These are phyloP conservation scores for Oropetium thomaeum DNA, from an alignment of 176 grass and related monocot genomes.

Conservation along the genomic window DNA sequence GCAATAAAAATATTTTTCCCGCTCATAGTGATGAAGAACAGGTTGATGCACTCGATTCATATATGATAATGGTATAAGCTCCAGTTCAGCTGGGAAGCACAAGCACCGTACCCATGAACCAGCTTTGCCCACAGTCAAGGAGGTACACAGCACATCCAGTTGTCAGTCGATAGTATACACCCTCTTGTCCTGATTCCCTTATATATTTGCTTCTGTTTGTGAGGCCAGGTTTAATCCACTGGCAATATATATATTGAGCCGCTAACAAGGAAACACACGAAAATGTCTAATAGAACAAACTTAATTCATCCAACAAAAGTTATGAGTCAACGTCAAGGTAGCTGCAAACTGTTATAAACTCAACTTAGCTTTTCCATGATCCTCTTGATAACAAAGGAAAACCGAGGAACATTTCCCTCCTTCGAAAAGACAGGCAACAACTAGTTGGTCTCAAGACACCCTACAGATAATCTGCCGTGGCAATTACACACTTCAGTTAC, in stretches of 20 bases:
- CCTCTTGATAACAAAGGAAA: conserved; percentile 29
- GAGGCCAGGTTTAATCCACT: conserved; percentile 2
- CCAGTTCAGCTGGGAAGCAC: neutral
- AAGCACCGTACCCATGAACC: too few relatives aligned
- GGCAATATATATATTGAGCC: neutral
- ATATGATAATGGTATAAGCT: neutral
- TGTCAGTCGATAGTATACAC: neutral
- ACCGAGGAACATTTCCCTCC: conserved; percentile 24
- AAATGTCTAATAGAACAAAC: neutral
- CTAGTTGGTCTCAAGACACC: conserved; percentile 20
- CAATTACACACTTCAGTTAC: conserved; percentile 37
- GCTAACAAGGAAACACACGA: neutral
- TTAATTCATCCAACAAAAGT: conserved; percentile 1
- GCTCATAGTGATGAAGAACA: neutral
- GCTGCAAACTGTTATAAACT: neutral
- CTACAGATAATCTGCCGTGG: conserved; percentile 30
- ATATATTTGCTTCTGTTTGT: neutral
- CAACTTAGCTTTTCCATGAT: conserved; percentile 34
- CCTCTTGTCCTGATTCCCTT: neutral
- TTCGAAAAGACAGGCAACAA: conserved; percentile 34
- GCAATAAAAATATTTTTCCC: too few relatives aligned
- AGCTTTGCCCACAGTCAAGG: conserved; percentile 3
- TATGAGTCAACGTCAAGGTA: neutral
- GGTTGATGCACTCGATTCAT: neutral
- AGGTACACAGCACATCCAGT: conserved; percentile 6